Percentiles rank a stretch among this genome's conserved stretches.
phyloP scores from a whole-genome alignment of 805 yeast genomes.

The Candida piceae region DNA sequence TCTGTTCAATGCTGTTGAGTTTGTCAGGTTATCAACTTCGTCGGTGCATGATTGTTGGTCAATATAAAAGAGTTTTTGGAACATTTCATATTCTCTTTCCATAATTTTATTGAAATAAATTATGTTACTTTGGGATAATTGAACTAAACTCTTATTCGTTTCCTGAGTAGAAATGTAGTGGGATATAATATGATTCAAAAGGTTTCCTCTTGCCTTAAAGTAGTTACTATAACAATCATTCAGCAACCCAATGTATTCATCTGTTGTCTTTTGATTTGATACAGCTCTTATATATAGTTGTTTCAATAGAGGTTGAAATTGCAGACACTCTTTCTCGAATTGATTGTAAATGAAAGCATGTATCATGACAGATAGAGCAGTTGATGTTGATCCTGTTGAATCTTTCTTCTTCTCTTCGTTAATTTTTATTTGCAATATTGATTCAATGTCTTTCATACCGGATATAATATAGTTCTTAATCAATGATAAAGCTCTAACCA shows the following conservation, averaged over 20 bases:
- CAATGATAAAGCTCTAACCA: conserved; percentile 74
- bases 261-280: conserved; percentile 15
- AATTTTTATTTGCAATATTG: conserved; percentile 16
- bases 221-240: conserved; percentile 63
- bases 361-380: conserved; percentile 36
- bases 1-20: conserved; percentile 36
- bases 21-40: conserved; percentile 22
- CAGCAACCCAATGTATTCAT: conserved; percentile 58
- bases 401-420: conserved; percentile 16
- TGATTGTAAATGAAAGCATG: conserved; percentile 66
- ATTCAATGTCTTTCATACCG: conserved; percentile 34
- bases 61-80: conserved; percentile 46
- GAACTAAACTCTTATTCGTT: conserved; percentile 39
- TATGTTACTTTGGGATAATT: conserved; percentile 57
- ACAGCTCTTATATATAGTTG: conserved; percentile 26
- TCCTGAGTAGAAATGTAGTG: conserved; percentile 20
- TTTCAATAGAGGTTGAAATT: conserved; percentile 17
- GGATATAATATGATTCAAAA: conserved; percentile 39
- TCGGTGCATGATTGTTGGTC: conserved; percentile 9
- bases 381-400: conserved; percentile 9
- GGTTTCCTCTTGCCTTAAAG: conserved; percentile 48
- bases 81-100: conserved; percentile 57
- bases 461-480: conserved; percentile 59
- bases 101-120: conserved; percentile 55
- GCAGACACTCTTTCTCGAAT: conserved; percentile 37